Base-by-base conservation (phyloP, 2,329 filamentous ascomycete species). In the Fusarium sp. region DNA sequence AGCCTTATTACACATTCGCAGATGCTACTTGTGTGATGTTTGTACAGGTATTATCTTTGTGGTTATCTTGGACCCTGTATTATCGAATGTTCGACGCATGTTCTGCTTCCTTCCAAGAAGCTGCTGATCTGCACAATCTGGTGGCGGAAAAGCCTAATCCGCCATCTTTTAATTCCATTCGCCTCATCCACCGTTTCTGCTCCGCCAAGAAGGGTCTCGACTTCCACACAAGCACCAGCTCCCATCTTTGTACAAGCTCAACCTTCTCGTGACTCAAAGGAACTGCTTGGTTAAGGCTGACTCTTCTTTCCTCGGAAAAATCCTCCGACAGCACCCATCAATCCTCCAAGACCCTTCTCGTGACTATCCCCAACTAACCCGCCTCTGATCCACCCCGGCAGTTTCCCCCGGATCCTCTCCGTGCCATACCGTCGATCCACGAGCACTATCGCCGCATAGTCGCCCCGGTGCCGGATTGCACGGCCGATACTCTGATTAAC, bases 401-500 rank as follows among this genome's bases (percentile, higher is more conserved):
- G 81, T 81, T 98, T 98, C 25, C 81, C 82, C 73, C 88, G 87
- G 66, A 98, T 94, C 57, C 92, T 87, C 51, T 89, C 85, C 29
- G 87, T 89, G n/a, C 86, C 88, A 80, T 96, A 99, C 54, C 96
- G 85, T 69, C 87, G 85, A 80, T 99, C 96, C 34, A 96, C 83
- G 77, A 99, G 86, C 60, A 98, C 82, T 69, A 99, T 98, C 18
- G 92, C 90, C 7, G 96, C 96, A 81, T 97, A 98, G 81, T 99
- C 96, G 25, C 88, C 89, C 59, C 87, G 88, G 78, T 99, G 96
- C 49, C 96, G 86, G 74, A 99, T 98, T 2, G 94, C 96, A 63
- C 96, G 86, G 1, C 96, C 96, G 73, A 99, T 95, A 77, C 93
- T 96, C 83, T 99, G 96, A 79, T 99, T 99, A 7, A 99, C 96